A percentile compares a stretch with the other conserved stretches of the same genome.
Evolutionary conservation across 768 basidiomycete genomes (phyloP).

Genomic region (Leccinum arenicola): DNA sequence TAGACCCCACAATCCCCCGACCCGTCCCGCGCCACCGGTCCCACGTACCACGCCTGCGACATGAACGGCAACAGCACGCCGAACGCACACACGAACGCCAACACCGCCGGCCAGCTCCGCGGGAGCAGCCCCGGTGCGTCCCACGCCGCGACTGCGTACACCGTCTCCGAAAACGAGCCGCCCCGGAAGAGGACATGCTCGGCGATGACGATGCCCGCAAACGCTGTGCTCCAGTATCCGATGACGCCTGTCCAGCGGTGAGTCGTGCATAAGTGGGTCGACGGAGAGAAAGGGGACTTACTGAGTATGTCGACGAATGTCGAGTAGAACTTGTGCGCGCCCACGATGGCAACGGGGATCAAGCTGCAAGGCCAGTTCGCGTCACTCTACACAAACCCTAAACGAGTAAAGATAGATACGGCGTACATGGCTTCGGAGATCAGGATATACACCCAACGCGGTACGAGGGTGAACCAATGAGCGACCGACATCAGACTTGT

Average conservation of each 20-base stretch:
- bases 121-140: conserved; percentile 37
- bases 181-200: conserved; percentile 46
- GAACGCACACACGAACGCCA: conserved; percentile 38
- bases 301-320: conserved; percentile 44
- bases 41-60: conserved; percentile 52
- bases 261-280: conserved; percentile 8
- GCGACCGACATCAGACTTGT: conserved; percentile 43
- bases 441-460: conserved; percentile 47
- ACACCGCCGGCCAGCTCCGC: conserved; percentile 38
- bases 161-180: conserved; percentile 28
- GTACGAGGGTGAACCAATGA: conserved; percentile 34
- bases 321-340: conserved; percentile 42
- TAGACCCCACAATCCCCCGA: conserved; percentile 51
- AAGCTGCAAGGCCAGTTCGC: conserved; percentile 26
- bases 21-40: conserved; percentile 42
- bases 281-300: conserved; percentile 10
- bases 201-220: conserved; percentile 37
- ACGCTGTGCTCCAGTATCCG: conserved; percentile 43
- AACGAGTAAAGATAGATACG: background rate
- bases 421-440: conserved; percentile 44
- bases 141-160: conserved; percentile 40
- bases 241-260: conserved; percentile 34
- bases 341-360: conserved; percentile 47
- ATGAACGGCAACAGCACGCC: conserved; percentile 45
- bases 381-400: background rate